These are phyloP conservation scores for Clathrus columnatus DNA, from an alignment of 768 basidiomycete genomes.

Conservation along the genomic window DNA sequence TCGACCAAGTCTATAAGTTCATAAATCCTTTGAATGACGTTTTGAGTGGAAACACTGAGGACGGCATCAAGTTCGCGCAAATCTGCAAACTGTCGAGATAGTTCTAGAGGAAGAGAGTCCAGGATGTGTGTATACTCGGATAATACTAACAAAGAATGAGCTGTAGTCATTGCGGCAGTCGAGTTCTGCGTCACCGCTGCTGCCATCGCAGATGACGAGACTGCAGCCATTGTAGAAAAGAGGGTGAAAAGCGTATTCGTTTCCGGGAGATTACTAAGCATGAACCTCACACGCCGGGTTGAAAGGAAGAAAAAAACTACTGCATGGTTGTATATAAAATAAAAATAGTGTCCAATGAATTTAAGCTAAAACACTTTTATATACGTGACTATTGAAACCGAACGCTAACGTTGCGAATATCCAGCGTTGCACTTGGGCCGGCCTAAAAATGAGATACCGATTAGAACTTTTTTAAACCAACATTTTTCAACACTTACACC, in stretches of 20 bases:
- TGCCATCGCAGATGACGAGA: neutral
- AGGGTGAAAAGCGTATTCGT: no score
- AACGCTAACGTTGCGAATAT: neutral
- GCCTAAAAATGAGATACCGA: neutral
- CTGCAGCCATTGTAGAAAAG: no score
- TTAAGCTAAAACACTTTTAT: no score
- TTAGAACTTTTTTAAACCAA: neutral
- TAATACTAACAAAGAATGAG: slow-evolving; percentile 55
- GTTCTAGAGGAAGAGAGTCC: slow-evolving; percentile 87
- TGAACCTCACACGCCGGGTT: no score
- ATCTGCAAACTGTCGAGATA: slow-evolving; percentile 92
- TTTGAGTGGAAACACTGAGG: slow-evolving; percentile 76
- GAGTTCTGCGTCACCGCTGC: neutral
- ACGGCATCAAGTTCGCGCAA: slow-evolving; percentile 98
- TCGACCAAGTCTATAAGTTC: slow-evolving; percentile 71
- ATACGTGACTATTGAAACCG: neutral
- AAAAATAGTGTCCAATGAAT: no score
- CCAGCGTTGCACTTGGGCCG: neutral
- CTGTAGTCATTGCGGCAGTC: neutral
- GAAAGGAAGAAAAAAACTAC: no score
- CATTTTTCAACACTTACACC: neutral
- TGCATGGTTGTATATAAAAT: no score
- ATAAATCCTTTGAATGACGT: slow-evolving; percentile 74
- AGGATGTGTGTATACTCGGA: slow-evolving; percentile 85
- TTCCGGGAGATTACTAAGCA: no score